Conservation (phyloP, 495 filamentous ascomycete genomes). For the Lentithecium fluviatile region DNA sequence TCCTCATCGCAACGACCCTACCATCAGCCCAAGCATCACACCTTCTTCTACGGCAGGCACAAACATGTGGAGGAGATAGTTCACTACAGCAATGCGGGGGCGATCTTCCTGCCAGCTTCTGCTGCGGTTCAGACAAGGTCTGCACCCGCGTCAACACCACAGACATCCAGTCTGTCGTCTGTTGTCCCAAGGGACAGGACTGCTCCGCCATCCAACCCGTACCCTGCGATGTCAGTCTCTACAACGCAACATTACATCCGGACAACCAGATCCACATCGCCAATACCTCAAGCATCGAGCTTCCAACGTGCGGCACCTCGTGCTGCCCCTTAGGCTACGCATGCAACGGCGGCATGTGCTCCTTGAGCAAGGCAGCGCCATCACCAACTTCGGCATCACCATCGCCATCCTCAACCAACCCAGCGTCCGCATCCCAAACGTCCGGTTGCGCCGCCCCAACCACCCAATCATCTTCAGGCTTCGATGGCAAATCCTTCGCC, state of each 20-base stretch:
- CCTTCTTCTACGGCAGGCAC: slow-evolving; percentile 41
- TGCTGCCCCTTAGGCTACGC: slow-evolving; percentile 81
- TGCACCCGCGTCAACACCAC: slow-evolving; percentile 64
- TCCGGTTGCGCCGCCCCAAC: slow-evolving; percentile 27
- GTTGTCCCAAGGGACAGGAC: slow-evolving; percentile 64
- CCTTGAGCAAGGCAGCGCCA: slow-evolving; percentile 7
- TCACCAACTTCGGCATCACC: slow-evolving; percentile 33
- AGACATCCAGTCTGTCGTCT: slow-evolving; percentile 64
- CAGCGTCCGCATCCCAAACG: slow-evolving; percentile 44
- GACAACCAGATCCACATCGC: slow-evolving; percentile 68
- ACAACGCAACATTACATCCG: slow-evolving; percentile 64
- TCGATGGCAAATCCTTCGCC: slow-evolving; percentile 54
- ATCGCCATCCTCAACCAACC: slow-evolving; percentile 42
- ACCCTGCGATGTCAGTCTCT: slow-evolving; percentile 64
- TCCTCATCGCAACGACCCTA: slow-evolving; percentile 36
- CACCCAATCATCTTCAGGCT: slow-evolving; percentile 39
- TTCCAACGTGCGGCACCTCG: slow-evolving; percentile 46
- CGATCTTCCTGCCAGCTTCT: slow-evolving; percentile 67
- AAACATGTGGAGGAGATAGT: slow-evolving; percentile 48
- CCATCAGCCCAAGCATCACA: slow-evolving; percentile 40
- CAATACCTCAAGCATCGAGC: slow-evolving; percentile 54
- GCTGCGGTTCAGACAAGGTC: slow-evolving; percentile 62
- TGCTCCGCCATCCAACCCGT: slow-evolving; percentile 70
- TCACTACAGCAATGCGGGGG: slow-evolving; percentile 53
- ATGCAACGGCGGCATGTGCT: slow-evolving; percentile 54